phyloP scores from a whole-genome alignment of 148 eudicot species.

The Rhododendron williamsianum region DNA sequence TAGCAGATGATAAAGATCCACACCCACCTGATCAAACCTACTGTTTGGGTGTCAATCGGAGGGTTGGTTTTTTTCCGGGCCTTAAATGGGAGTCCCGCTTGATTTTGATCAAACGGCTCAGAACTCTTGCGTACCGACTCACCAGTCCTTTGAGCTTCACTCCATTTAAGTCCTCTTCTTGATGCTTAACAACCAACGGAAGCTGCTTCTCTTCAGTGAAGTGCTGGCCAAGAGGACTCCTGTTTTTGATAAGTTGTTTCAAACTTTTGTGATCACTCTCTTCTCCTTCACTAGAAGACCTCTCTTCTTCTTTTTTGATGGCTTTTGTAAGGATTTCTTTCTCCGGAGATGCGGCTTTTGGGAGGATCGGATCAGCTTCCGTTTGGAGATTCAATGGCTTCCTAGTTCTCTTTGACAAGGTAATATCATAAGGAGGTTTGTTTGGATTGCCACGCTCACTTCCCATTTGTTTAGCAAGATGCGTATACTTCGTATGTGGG shows the following conservation, averaged over 20 bases:
- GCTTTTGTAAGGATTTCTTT: not conserved
- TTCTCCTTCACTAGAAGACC: not conserved
- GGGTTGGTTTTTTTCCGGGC: conserved; percentile 10
- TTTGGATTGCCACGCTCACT: conserved; percentile 10
- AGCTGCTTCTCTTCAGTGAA: conserved; percentile 32
- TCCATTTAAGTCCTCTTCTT: conserved; percentile 16
- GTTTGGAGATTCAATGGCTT: conserved; percentile 15
- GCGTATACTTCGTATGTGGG: not conserved
- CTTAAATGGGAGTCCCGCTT: conserved; percentile 11
- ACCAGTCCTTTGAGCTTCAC: conserved; percentile 29
- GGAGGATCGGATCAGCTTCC: not conserved
- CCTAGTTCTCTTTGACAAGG: conserved; percentile 41
- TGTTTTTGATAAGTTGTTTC: conserved; percentile 26
- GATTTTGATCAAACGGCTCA: conserved; percentile 32
- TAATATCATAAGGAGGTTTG: conserved; percentile 28
- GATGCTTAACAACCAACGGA: conserved; percentile 20
- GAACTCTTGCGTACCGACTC: conserved; percentile 22
- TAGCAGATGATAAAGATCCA: not conserved
- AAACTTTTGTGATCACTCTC: conserved; percentile 24
- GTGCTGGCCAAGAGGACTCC: conserved; percentile 30
- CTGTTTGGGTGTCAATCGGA: not conserved
- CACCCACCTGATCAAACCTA: not conserved
- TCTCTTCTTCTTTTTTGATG: conserved; percentile 2
- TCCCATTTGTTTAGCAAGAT: conserved; percentile 25
- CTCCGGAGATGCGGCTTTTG: not conserved